These are phyloP conservation scores for Pisolithus thermaeus DNA, from an alignment of 1,284 basidiomycete species.

Conservation along the genomic window DNA sequence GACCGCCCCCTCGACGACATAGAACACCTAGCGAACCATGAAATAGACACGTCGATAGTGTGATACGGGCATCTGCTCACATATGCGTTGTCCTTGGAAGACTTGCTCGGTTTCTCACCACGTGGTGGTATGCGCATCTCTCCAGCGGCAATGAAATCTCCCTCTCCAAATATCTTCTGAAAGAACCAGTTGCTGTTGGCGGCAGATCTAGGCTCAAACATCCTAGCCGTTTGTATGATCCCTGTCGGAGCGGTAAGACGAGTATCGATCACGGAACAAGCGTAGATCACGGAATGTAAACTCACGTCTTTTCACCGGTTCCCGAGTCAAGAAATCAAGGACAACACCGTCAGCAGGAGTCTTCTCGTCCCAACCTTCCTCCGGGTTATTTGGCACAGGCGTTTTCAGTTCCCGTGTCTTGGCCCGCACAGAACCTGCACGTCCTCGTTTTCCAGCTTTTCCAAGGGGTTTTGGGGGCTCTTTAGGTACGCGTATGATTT, in stretches of 20 bases:
- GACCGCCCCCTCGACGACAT: slow-evolving; percentile 83
- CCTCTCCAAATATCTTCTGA: slow-evolving; percentile 94
- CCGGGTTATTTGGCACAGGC: slow-evolving; percentile 45
- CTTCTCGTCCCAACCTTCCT: slow-evolving; percentile 85
- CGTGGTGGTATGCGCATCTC: slow-evolving; percentile 77
- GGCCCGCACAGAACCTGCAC: slow-evolving; percentile 29
- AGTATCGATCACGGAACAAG: not conserved
- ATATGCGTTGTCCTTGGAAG: slow-evolving; percentile 92
- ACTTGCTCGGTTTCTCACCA: slow-evolving; percentile 80
- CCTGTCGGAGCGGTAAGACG: slow-evolving; percentile 35
- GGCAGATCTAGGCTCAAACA: slow-evolving; percentile 54
- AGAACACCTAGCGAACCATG: slow-evolving; percentile 64
- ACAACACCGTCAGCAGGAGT: slow-evolving; percentile 69
- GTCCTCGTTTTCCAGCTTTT: slow-evolving; percentile 37
- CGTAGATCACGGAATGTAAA: slow-evolving; percentile 13
- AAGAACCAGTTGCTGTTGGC: slow-evolving; percentile 73
- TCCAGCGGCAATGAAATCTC: slow-evolving; percentile 87
- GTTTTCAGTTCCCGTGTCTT: slow-evolving; percentile 38
- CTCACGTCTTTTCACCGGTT: slow-evolving; percentile 69
- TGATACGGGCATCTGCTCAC: slow-evolving; percentile 45
- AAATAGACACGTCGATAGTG: not conserved
- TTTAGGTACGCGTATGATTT: slow-evolving; percentile 76
- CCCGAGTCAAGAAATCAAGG: slow-evolving; percentile 57
- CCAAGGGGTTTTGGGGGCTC: slow-evolving; percentile 55
- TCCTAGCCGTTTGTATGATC: slow-evolving; percentile 68